Conservation (phyloP, 495 filamentous ascomycete genomes). For the Hamigera avellanea region DNA sequence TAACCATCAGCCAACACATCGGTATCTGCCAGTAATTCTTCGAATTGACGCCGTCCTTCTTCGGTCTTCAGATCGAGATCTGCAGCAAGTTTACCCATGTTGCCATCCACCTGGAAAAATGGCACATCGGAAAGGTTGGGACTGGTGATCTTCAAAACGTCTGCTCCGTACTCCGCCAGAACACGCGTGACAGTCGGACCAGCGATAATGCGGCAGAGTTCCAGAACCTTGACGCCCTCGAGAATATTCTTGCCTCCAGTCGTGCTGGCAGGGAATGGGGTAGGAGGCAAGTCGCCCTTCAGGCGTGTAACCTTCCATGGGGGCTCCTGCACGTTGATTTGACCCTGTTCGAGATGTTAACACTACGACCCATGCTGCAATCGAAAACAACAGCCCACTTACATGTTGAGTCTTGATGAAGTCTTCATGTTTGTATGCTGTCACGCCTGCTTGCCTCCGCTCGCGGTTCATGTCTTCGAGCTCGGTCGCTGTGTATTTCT, state of each 20-base stretch:
- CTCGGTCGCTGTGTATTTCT: slow-evolving; percentile 47
- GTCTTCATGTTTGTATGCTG: slow-evolving; percentile 51
- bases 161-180: slow-evolving; percentile 55
- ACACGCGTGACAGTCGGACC: slow-evolving; percentile 54
- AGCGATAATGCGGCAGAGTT: slow-evolving; percentile 53
- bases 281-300: slow-evolving; percentile 34
- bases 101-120: slow-evolving; percentile 72
- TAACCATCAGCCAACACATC: slow-evolving; percentile 57
- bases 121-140: slow-evolving; percentile 59
- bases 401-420: slow-evolving; percentile 52
- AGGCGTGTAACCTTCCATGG: slow-evolving; percentile 42
- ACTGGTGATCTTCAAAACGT: slow-evolving; percentile 59
- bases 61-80: slow-evolving; percentile 48
- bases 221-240: slow-evolving; percentile 41
- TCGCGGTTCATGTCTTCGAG: slow-evolving; percentile 53
- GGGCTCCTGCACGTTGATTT: slow-evolving; percentile 34
- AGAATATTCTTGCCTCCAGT: slow-evolving; percentile 19
- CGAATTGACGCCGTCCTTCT: slow-evolving; percentile 42
- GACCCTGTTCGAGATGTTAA: too few species aligned
- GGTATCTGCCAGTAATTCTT: slow-evolving; percentile 45
- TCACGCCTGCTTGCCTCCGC: slow-evolving; percentile 53
- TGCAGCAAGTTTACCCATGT: slow-evolving; percentile 53
- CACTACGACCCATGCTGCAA: too few species aligned
- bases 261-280: slow-evolving; percentile 34
- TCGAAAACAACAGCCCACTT: too few species aligned